Evolutionary conservation across 2,329 filamentous ascomycete species (phyloP), one percentile per base, ranked within the genome.

Genomic region (Phialemonium atrogriseum): DNA sequence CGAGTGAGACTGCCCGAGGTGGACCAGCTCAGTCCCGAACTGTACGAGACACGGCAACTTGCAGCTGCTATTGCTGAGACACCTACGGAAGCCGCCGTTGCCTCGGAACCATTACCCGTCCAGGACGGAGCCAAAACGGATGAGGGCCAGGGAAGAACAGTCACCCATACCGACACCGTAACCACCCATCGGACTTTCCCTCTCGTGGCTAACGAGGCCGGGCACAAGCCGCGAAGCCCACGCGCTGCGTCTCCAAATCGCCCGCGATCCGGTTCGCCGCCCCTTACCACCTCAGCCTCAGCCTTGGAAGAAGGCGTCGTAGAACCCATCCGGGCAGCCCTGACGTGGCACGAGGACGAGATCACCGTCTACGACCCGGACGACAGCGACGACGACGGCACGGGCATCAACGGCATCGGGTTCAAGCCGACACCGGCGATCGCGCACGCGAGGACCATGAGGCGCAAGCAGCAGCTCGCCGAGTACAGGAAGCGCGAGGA

Each of bases 291-390:
- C n/a, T 47, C 45, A 18, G 39, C n/a, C n/a, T n/a, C n/a, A n/a
- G 39, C 11, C 54, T 59, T 7, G 51, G 59, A 56, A 10, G 44
- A 49, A 10, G 33, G 52, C 24, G 51, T 72, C 17, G 54, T 63
- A 32, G 72, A 76, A 33, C 70, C 71, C 0, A 48, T 76, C 8
- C 64, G 73, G 21, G 73, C 74, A 6, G 66, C 73, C 3, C 58
- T 80, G 32, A 80, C 77, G 2, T 81, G 77, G 77, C 74, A 75
- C 44, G 73, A 79, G 41, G 70, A 80, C 42, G 77, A 80, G 47
- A 80, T 81, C 38, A 80, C 77, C 2, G 63, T 79, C 17, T 77
- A 80, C 50, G 70, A 79, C 42, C 71, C 74, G 1, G 61, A 74
- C 24, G 77, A 80, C 46, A 65, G 70, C 39, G 76, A 81, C 40